Evolutionary conservation across 495 filamentous ascomycete genomes (phyloP).

Genomic region (Aspergillus avenaceus): DNA sequence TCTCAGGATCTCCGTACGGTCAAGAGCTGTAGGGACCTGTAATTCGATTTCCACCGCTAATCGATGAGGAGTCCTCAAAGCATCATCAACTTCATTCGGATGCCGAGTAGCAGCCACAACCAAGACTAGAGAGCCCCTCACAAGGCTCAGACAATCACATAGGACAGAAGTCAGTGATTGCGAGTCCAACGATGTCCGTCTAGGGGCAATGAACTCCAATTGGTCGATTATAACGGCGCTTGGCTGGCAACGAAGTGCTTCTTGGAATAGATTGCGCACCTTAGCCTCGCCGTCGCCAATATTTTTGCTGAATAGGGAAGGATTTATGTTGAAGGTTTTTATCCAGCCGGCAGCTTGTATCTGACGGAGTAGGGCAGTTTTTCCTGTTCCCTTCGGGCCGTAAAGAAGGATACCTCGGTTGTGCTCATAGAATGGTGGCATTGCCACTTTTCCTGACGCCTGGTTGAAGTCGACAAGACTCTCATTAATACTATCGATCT

Average conservation of each 20-base stretch:
- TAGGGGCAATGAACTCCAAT: conserved; percentile 70
- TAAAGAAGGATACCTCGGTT: conserved; percentile 66
- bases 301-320: conserved; percentile 46
- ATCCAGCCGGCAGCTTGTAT: conserved; percentile 68
- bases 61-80: conserved; percentile 61
- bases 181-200: conserved; percentile 40
- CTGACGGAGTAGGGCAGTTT: conserved; percentile 63
- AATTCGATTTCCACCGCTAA: conserved; percentile 73
- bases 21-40: conserved; percentile 68
- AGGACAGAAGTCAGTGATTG: conserved; percentile 35
- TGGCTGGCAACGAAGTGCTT: conserved; percentile 67
- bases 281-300: conserved; percentile 41
- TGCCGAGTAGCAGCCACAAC: conserved; percentile 72
- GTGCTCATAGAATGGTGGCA: conserved; percentile 42
- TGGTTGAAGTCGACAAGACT: conserved; percentile 56
- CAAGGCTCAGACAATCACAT: conserved; percentile 38
- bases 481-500: conserved; percentile 62
- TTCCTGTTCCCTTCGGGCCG: conserved; percentile 81
- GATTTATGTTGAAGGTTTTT: conserved; percentile 57
- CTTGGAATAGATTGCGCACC: conserved; percentile 67
- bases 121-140: conserved; percentile 49
- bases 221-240: conserved; percentile 82
- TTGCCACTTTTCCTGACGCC: conserved; percentile 22
- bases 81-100: conserved; percentile 69
- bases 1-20: conserved; percentile 70